phyloP scores from a whole-genome alignment of 1,139 yeast genomes.

The Blastobotrys illinoisensis region DNA sequence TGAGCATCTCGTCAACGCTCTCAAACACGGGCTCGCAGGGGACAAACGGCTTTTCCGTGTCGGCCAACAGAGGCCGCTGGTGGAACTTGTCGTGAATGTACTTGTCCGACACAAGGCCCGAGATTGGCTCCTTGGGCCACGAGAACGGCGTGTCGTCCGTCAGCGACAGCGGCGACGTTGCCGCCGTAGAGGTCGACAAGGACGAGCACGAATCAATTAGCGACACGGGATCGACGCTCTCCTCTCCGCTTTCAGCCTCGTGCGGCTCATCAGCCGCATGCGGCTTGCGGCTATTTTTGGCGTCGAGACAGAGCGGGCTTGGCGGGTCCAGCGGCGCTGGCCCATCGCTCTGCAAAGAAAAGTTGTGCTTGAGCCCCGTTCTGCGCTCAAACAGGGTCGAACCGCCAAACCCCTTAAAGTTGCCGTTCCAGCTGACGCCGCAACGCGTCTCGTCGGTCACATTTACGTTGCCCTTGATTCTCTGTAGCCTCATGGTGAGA shows the following conservation, averaged over 20 bases:
- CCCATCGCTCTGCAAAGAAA: no score
- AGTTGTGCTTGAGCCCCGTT: neutral
- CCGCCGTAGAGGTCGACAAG: constrained; percentile 1
- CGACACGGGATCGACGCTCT: constrained; percentile 3
- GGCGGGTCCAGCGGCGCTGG: neutral
- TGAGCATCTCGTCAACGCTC: constrained; percentile 21
- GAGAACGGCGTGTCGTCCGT: constrained; percentile 1
- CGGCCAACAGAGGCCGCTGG: constrained; percentile 23
- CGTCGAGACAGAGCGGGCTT: neutral
- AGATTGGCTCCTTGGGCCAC: constrained; percentile 3
- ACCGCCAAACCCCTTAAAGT: neutral
- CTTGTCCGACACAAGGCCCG: constrained; percentile 6
- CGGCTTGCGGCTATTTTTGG: neutral
- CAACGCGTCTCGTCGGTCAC: neutral
- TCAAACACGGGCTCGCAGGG: constrained; percentile 25
- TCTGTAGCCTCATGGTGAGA: neutral
- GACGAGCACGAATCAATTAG: neutral
- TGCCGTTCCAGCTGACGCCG: neutral
- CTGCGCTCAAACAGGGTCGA: neutral
- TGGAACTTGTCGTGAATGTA: constrained; percentile 24
- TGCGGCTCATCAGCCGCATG: neutral
- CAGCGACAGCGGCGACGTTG: constrained; percentile 4
- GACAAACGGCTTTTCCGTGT: constrained; percentile 26
- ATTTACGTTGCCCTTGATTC: neutral
- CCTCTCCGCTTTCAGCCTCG: neutral